Base-by-base conservation (phyloP, 2,329 filamentous ascomycete species). In the Colletotrichum filicis region DNA sequence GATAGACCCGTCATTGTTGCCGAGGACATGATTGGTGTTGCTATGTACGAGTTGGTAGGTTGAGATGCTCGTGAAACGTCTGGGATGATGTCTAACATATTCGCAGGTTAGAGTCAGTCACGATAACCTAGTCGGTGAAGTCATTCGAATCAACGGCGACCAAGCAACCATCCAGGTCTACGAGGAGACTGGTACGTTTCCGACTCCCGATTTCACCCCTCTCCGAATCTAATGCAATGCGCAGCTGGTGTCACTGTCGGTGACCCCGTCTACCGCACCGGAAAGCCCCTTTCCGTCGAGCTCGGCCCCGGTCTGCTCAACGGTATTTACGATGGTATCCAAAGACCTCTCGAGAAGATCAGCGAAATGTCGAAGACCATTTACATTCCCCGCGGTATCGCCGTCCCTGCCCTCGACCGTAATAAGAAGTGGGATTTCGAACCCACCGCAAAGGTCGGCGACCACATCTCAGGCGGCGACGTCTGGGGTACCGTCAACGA, bases 311-410 rank as follows among this genome's bases (percentile, higher is more conserved):
- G 97, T 82, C 88, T 99, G 83, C 95, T 99, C 90, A 96, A 98
- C 87, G 98, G 97, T 77, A 99, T 99, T 84, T 99, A 98, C 89
- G 97, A 99, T 83, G 97, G 97, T 87, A 99, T 99, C 80, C 97
- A 99, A 85, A 93, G 97, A 82, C 97, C 97, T 63, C 92, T 99
- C 79, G 93, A 93, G 85, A 92, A 91, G 77, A 99, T 99, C 80
- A 88, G 94, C 78, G 87, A 92, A 53, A 85, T 90, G 61, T 92
- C 95, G 65, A 87, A 95, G 80, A 95, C 94, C 84, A 99, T 99
- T 84, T 99, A 99, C 85, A 99, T 99, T 76, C 97, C 97, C 79
- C 94, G 97, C 78, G 97, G 97, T 84, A 96, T 99, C 81, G 86
- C 94, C 70, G 90, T 95, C 42, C 95, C 96, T 65, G 93, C 95